These are phyloP conservation scores for Saturnispora saitoi DNA, from an alignment of 805 yeast genomes.

Conservation along the genomic window DNA sequence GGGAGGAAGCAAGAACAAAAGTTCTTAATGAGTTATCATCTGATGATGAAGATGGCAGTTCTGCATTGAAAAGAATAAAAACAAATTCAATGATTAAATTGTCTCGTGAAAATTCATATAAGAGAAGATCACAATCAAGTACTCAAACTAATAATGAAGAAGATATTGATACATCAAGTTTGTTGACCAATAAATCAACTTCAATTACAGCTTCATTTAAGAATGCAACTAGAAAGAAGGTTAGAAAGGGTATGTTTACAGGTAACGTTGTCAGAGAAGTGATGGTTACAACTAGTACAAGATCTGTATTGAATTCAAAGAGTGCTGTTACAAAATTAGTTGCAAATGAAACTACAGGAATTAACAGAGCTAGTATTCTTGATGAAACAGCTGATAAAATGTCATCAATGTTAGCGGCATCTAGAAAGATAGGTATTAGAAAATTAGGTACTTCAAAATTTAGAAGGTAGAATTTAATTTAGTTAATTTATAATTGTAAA, in stretches of 20 bases:
- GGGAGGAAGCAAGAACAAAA: neutral
- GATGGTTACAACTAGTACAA: constrained; percentile 24
- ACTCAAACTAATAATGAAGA: constrained; percentile 2
- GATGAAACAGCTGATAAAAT: constrained; percentile 12
- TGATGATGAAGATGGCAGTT: constrained; percentile 28
- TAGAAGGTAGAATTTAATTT: neutral
- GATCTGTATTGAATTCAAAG: constrained; percentile 17
- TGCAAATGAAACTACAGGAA: constrained; percentile 4
- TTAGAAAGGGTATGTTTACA: constrained; percentile 17
- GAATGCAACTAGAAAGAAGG: constrained; percentile 11
- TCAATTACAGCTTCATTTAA: constrained; percentile 27
- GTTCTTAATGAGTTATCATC: constrained; percentile 18
- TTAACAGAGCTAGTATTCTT: constrained; percentile 1
- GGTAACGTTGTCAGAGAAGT: constrained; percentile 25
- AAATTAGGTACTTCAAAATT: constrained; percentile 7
- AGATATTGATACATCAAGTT: constrained; percentile 15
- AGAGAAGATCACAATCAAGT: neutral
- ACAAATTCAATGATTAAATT: constrained; percentile 35
- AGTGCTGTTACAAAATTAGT: constrained; percentile 25
- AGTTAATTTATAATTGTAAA: too few relatives aligned
- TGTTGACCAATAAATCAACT: constrained; percentile 18
- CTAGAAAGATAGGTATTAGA: constrained; percentile 12
- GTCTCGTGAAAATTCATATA: constrained; percentile 35
- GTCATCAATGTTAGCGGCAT: constrained; percentile 13
- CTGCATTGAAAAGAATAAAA: constrained; percentile 29